Evolutionary conservation across 1,284 basidiomycete species (phyloP), one percentile per base, ranked within the genome.

Genomic region (Pseudozyma tsukubaensis): DNA sequence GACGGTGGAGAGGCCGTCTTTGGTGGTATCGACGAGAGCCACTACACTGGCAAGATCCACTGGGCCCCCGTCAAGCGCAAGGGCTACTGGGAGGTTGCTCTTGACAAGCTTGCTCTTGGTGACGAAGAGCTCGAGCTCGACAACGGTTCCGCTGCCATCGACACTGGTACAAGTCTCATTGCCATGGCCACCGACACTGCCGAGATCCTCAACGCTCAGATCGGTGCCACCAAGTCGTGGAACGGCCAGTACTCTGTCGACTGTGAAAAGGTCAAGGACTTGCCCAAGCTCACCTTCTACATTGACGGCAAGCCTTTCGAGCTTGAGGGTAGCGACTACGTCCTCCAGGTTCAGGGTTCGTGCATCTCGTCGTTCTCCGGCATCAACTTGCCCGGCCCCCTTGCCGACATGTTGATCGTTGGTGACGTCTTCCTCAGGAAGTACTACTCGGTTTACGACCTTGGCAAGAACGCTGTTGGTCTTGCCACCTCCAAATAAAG

Each of bases 341-440:
- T 97, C 76, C 89, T 98, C 75, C 88, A 93, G 79, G 89, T 93
- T 9, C 90, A 92, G 85, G 94, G 93, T 44, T 93, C 93, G 37
- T 99, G 97, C 85, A 92, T 99, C 76, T 97, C 94, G 32, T 88
- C 94, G 18, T 99, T 99, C 88, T 93, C 91, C 58, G 93, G 92
- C 42, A 86, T 97, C 86, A 94, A 97, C 85, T 92, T 97, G 85
- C 93, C 94, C 78, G 85, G 94, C 43, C 94, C 94, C 10, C 90
- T 92, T 76, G 92, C 92, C 59, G 88, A 91, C 40, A 88, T 99
- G 72, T 97, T 94, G 94, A 97, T 99, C 82, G 88, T 98, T 78
- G 95, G 94, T 91, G 83, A 81, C 39, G 78, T 78, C 48, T 83
- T 83, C 71, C 58, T 83, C 50, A 74, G 93, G 58, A 92, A 92